phyloP scores from a whole-genome alignment of 768 basidiomycete species.

The Tephrocybe sp. region DNA sequence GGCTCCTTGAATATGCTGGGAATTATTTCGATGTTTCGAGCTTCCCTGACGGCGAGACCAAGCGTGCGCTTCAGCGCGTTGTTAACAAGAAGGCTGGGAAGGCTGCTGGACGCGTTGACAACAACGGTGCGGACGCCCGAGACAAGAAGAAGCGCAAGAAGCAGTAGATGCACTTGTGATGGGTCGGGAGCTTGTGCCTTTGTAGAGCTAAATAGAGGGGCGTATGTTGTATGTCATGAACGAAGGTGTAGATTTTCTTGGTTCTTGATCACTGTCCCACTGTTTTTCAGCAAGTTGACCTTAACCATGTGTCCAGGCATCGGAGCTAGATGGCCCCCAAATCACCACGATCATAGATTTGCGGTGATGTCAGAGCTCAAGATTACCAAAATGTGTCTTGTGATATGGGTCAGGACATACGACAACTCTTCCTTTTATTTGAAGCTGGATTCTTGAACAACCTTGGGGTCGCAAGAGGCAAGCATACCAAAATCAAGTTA shows the following conservation, averaged over 20 bases:
- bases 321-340: no score
- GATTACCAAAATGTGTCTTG: no score
- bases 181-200: no score
- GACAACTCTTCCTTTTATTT: no score
- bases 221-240: neutral
- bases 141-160: slow-evolving; percentile 33
- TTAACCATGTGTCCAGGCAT: no score
- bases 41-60: slow-evolving; percentile 73
- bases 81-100: slow-evolving; percentile 53
- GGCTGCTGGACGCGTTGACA: slow-evolving; percentile 20
- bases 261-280: neutral
- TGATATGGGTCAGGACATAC: no score
- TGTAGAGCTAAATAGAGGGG: slow-evolving; percentile 1
- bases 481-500: no score
- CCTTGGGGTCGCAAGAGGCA: no score
- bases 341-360: no score
- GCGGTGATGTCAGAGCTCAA: no score
- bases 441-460: no score
- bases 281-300: no score
- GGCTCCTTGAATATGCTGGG: slow-evolving; percentile 37
- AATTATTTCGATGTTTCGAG: slow-evolving; percentile 66
- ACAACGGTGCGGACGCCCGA: slow-evolving; percentile 18
- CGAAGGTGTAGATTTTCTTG: neutral
- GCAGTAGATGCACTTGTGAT: slow-evolving; percentile 12
- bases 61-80: slow-evolving; percentile 56